Conservation (phyloP, 2,329 filamentous ascomycete species). For the Drechslerella dactyloides region DNA sequence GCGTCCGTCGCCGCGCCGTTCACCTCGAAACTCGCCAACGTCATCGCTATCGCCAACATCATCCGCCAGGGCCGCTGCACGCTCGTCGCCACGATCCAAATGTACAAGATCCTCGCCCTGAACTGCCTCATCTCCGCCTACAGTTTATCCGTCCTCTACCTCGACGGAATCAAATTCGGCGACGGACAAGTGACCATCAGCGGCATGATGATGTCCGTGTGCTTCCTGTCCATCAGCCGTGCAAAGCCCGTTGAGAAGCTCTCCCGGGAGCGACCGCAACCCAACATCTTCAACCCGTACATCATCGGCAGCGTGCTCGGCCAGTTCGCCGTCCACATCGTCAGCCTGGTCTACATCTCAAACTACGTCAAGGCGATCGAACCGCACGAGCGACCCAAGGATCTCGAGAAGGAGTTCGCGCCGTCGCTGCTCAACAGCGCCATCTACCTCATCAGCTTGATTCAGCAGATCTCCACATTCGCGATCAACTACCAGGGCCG, state of each 20-base stretch:
- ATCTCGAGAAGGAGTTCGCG: conserved; percentile 92
- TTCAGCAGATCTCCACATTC: conserved; percentile 98
- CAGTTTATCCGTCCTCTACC: conserved; percentile 91
- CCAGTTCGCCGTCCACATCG: conserved; percentile 95
- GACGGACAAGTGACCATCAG: conserved; percentile 98
- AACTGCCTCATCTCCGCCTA: conserved; percentile 99
- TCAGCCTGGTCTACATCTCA: conserved; percentile 90
- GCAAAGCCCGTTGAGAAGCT: conserved; percentile 93
- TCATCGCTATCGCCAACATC: conserved; percentile 96
- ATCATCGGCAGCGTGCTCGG: conserved; percentile 97
- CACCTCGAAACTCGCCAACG: conserved; percentile 95
- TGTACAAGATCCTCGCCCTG: conserved; percentile 99
- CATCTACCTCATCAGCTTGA: conserved; percentile 94
- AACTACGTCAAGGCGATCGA: conserved; percentile 84
- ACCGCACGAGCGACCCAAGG: conserved; percentile 70
- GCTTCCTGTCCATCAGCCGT: conserved; percentile 97
- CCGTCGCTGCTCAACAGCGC: conserved; percentile 95
- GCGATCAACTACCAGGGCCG: conserved; percentile 99
- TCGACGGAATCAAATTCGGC: conserved; percentile 98
- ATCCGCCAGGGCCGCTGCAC: conserved; percentile 97
- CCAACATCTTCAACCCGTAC: conserved; percentile 98
- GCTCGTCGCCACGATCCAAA: conserved; percentile 96
- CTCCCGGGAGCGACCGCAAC: conserved; percentile 95
- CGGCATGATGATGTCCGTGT: conserved; percentile 99
- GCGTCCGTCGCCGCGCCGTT: conserved; percentile 97